A percentile compares a stretch with the other conserved stretches of the same genome.
Conservation (phyloP, 2,329 filamentous ascomycete genomes). For the Aspergillus niger region DNA sequence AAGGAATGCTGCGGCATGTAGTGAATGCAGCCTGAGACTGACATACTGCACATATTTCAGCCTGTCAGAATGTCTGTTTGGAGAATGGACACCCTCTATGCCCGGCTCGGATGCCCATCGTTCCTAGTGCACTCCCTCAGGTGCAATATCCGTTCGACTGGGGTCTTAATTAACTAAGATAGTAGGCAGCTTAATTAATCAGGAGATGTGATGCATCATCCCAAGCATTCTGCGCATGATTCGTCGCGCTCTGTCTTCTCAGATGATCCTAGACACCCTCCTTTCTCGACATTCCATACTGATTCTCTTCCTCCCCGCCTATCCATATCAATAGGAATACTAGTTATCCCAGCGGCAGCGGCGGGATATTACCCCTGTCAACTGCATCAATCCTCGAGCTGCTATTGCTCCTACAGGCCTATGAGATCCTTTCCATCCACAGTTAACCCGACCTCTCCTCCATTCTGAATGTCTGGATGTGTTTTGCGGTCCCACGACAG, state of each 20-base stretch:
- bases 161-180: too few species aligned
- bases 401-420: background rate
- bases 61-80: too few species aligned
- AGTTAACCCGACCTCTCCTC: background rate
- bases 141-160: too few species aligned
- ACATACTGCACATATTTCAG: too few species aligned
- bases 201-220: too few species aligned
- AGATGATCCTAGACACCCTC: conserved; percentile 11
- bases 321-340: background rate
- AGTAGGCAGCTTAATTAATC: too few species aligned
- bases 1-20: too few species aligned
- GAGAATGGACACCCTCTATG: too few species aligned
- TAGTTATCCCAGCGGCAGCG: background rate
- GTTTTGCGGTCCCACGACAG: background rate
- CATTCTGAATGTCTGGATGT: background rate
- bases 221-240: background rate
- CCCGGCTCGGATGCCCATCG: too few species aligned
- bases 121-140: too few species aligned
- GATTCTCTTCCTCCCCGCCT: background rate
- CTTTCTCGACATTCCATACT: background rate
- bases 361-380: background rate
- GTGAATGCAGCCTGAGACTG: too few species aligned
- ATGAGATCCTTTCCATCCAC: background rate
- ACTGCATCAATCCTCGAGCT: background rate
- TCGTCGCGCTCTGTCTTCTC: background rate